Percentiles rank a stretch among this genome's conserved stretches.
phyloP scores from a whole-genome alignment of 139 green algal genomes.

The Volvox africanus region DNA sequence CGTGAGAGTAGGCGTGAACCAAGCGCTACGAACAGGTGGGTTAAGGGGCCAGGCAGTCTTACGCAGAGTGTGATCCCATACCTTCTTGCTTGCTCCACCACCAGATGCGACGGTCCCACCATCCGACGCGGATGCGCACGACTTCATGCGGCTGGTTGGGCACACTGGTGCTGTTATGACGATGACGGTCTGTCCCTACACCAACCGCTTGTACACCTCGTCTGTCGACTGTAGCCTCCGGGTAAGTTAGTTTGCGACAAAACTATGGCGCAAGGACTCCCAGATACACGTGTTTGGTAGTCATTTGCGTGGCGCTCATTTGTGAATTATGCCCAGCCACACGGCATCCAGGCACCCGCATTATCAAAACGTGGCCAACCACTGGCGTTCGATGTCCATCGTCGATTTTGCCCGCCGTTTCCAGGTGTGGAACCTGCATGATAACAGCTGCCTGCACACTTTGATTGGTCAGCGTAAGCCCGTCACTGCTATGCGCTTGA shows the following conservation, averaged over 20 bases:
- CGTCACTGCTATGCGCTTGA: constrained; percentile 74
- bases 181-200: constrained; percentile 56
- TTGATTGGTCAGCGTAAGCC: constrained; percentile 77
- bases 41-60: too few species aligned
- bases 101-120: neutral
- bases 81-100: neutral
- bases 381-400: too few species aligned
- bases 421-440: constrained; percentile 80
- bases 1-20: too few species aligned
- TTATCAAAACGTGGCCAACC: too few species aligned
- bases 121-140: constrained; percentile 61
- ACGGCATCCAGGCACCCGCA: too few species aligned
- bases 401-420: too few species aligned
- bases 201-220: constrained; percentile 74
- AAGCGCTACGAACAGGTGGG: too few species aligned
- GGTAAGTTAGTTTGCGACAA: neutral
- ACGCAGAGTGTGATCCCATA: too few species aligned
- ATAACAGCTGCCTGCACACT: constrained; percentile 56
- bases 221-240: constrained; percentile 75
- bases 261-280: too few species aligned
- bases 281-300: too few species aligned
- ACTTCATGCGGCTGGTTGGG: constrained; percentile 74
- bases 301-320: too few species aligned
- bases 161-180: constrained; percentile 77
- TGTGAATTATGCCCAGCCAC: too few species aligned